Percentiles rank a stretch among this genome's conserved stretches.
Evolutionary conservation across 148 eudicot genomes (phyloP).

Genomic region (Nepenthes gracilis): DNA sequence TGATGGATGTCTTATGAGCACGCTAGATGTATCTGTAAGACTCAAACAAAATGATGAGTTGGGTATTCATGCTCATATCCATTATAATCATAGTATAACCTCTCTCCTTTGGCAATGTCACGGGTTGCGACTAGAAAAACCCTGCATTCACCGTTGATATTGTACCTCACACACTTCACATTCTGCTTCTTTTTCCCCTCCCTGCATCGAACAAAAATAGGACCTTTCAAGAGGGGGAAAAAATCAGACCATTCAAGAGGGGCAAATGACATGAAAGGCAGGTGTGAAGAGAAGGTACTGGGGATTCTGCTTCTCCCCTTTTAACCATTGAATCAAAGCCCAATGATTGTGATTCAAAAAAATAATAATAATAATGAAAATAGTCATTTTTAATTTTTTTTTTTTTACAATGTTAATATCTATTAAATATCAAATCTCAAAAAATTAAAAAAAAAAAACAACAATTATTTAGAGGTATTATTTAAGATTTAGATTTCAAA

Average conservation of each 20-base stretch:
- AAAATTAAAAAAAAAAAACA: too few species aligned
- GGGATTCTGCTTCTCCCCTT: too few species aligned
- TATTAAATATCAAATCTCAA: too few species aligned
- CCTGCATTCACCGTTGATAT: conserved; percentile 64
- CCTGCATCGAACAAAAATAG: conserved; percentile 34
- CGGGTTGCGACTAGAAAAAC: conserved; percentile 78
- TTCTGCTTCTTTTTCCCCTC: conserved; percentile 77
- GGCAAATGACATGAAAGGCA: background rate
- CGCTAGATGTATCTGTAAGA: background rate
- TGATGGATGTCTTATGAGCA: background rate
- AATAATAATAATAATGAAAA: too few species aligned
- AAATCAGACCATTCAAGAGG: background rate
- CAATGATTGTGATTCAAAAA: too few species aligned
- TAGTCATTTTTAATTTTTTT: too few species aligned
- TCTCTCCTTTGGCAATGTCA: conserved; percentile 85
- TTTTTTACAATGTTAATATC: too few species aligned
- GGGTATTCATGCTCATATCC: conserved; percentile 88
- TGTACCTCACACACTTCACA: conserved; percentile 78
- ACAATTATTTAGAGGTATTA: too few species aligned
- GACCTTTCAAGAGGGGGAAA: conserved; percentile 8
- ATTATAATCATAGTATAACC: conserved; percentile 87
- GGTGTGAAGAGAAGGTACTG: background rate
- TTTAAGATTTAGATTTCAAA: too few species aligned
- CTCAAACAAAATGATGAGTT: conserved; percentile 69
- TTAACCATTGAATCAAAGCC: too few species aligned